Evolutionary conservation across 2,329 filamentous ascomycete species (phyloP).

Genomic region (Trematosphaeria pertusa): DNA sequence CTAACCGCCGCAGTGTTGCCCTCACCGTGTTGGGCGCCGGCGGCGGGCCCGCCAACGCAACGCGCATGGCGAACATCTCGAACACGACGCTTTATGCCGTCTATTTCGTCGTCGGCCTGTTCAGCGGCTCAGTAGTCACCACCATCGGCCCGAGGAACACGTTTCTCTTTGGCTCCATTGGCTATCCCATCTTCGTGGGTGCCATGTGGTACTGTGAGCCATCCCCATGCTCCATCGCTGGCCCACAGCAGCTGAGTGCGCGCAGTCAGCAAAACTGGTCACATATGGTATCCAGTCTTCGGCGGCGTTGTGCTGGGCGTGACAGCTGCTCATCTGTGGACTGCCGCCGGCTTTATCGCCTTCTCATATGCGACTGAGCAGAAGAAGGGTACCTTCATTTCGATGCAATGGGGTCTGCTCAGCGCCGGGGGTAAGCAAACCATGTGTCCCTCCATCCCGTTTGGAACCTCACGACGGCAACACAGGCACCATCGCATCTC

Average conservation of each 20-base stretch:
- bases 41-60: slow-evolving; percentile 17
- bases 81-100: slow-evolving; percentile 17
- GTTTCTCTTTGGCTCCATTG: slow-evolving; percentile 11
- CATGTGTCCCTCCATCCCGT: background rate
- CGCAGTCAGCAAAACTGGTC: slow-evolving; percentile 4
- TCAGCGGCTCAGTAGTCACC: slow-evolving; percentile 19
- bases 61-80: slow-evolving; percentile 16
- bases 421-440: slow-evolving; percentile 12
- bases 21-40: slow-evolving; percentile 17
- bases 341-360: slow-evolving; percentile 6
- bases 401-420: slow-evolving; percentile 20
- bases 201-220: slow-evolving; percentile 8
- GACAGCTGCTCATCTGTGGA: slow-evolving; percentile 5
- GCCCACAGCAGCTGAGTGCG: background rate
- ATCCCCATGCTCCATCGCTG: background rate
- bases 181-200: slow-evolving; percentile 6
- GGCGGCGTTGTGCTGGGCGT: slow-evolving; percentile 4
- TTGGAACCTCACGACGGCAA: background rate
- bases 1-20: slow-evolving; percentile 8
- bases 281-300: slow-evolving; percentile 8
- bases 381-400: slow-evolving; percentile 15
- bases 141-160: slow-evolving; percentile 16
- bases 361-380: slow-evolving; percentile 17
- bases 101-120: slow-evolving; percentile 14
- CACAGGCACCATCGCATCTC: slow-evolving; percentile 14